Evolutionary conservation across 2,329 filamentous ascomycete species (phyloP).

Genomic region (Aureobasidium leucospermi): DNA sequence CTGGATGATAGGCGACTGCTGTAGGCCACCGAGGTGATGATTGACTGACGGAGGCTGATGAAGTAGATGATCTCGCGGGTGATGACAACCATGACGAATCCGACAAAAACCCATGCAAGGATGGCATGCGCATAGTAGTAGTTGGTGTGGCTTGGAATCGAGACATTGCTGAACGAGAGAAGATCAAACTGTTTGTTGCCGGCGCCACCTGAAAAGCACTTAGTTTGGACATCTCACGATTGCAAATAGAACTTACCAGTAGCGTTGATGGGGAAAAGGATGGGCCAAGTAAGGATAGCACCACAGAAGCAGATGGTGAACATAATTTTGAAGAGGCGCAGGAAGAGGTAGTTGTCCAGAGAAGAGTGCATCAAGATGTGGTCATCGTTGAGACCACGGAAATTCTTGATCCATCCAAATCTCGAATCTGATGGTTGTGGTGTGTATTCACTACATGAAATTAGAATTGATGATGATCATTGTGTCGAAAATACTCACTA

Average conservation of each 20-base stretch:
- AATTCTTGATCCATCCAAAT: conserved; percentile 43
- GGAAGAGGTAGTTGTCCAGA: conserved; percentile 42
- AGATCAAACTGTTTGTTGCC: conserved; percentile 34
- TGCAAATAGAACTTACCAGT: conserved; percentile 45
- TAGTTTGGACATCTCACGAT: neutral
- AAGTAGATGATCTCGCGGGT: conserved; percentile 47
- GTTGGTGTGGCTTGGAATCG: conserved; percentile 36
- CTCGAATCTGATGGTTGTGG: conserved; percentile 29
- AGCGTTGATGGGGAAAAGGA: conserved; percentile 41
- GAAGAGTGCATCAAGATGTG: conserved; percentile 43
- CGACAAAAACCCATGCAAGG: conserved; percentile 37
- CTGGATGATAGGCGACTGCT: conserved; percentile 39
- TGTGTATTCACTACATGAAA: conserved; percentile 32
- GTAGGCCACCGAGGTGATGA: conserved; percentile 37
- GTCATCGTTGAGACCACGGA: conserved; percentile 35
- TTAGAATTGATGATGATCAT: neutral
- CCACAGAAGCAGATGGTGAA: conserved; percentile 37
- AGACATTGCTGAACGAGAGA: conserved; percentile 32
- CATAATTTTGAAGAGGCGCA: conserved; percentile 41
- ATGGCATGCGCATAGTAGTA: conserved; percentile 39
- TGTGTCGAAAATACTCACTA: conserved; percentile 21
- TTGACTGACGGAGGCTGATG: conserved; percentile 43
- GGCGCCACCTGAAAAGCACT: conserved; percentile 43
- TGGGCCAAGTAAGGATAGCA: conserved; percentile 37
- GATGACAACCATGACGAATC: conserved; percentile 80